Evolutionary conservation across 176 grass and related monocot genomes (phyloP).

Genomic region (Carex myosuroides): DNA sequence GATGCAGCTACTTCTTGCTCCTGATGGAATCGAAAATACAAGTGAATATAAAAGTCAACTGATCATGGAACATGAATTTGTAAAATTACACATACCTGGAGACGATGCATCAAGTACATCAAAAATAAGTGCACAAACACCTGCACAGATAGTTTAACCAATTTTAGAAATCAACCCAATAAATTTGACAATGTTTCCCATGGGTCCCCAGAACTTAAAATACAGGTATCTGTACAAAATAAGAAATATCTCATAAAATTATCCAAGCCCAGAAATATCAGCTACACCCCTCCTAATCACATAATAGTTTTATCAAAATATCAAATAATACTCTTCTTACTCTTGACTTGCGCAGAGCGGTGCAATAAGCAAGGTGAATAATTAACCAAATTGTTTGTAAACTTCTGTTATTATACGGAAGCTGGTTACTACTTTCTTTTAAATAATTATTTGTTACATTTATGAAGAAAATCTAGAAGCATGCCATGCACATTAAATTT

Average conservation of each 20-base stretch:
- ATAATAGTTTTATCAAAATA: not conserved
- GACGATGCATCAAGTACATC: conserved; percentile 90
- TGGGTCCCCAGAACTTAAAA: not conserved
- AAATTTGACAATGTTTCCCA: not conserved
- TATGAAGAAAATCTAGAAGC: not conserved
- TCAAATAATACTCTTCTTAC: not conserved
- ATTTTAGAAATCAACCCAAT: not conserved
- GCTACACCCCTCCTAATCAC: not conserved
- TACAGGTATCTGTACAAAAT: not conserved
- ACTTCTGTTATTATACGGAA: not conserved
- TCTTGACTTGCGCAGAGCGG: not conserved
- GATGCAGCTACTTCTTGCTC: conserved; percentile 43
- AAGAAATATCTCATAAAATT: not conserved
- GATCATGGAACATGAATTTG: not conserved
- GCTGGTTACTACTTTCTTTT: not conserved
- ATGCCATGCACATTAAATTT: not conserved
- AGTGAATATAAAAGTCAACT: not conserved
- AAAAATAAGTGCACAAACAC: conserved; percentile 99
- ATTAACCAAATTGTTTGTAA: not conserved
- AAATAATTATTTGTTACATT: not conserved
- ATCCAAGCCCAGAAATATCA: not conserved
- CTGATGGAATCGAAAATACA: conserved; percentile 50
- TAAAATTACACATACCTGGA: conserved; percentile 53
- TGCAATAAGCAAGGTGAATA: not conserved
- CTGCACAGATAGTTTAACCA: conserved; percentile 33